Evolutionary conservation across 73 alveolate species (phyloP).

Genomic region (Paramecium primaurelia): DNA sequence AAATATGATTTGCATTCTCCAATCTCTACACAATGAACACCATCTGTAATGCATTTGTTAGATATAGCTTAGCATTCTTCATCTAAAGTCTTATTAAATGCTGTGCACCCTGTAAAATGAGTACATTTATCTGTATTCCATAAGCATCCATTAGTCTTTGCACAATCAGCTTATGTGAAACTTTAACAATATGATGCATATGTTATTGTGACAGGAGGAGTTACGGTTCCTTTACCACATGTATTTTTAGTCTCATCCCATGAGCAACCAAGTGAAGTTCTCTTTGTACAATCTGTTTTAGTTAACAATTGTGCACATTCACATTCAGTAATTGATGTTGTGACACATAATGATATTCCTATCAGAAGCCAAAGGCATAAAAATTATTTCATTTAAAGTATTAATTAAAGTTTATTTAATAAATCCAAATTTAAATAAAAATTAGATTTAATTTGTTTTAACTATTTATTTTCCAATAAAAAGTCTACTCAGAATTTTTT

Average conservation of each 20-base stretch:
- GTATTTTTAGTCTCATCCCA: neutral
- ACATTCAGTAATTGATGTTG: neutral
- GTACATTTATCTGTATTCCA: neutral
- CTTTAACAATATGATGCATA: neutral
- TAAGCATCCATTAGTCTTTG: neutral
- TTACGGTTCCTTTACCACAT: neutral
- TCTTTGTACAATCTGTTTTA: neutral
- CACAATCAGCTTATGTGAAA: neutral
- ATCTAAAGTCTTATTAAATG: neutral
- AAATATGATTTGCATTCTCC: neutral
- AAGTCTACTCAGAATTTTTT: too few relatives aligned
- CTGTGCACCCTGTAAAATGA: conserved; percentile 28
- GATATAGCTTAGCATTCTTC: neutral
- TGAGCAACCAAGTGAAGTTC: neutral
- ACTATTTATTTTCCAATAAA: too few relatives aligned
- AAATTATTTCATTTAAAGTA: neutral
- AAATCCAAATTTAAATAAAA: too few relatives aligned
- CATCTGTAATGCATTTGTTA: neutral
- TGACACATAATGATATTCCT: neutral
- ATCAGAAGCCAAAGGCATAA: neutral
- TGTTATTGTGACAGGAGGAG: neutral
- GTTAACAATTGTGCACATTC: neutral
- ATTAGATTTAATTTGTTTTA: too few relatives aligned
- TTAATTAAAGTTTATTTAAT: neutral
- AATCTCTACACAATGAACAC: neutral